A percentile compares a stretch with the other conserved stretches of the same genome.
Evolutionary conservation across 2,329 filamentous ascomycete species (phyloP).

Genomic region (Calonectria hongkongensis): DNA sequence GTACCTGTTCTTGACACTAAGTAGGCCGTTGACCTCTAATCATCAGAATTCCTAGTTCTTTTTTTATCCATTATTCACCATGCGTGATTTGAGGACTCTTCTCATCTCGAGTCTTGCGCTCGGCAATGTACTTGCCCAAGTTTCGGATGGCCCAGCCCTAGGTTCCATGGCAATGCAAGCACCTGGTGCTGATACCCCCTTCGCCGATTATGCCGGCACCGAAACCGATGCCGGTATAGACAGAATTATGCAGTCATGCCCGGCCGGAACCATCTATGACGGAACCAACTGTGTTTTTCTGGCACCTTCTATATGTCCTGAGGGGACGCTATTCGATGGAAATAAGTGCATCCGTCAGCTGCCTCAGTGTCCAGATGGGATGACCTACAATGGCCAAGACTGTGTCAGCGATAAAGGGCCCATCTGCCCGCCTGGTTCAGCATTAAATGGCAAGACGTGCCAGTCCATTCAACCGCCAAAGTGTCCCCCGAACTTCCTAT

Average conservation of each 20-base stretch:
- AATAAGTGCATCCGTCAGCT: neutral
- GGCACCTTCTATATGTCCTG: neutral
- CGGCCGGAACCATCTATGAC: constrained; percentile 2
- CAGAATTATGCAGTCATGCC: neutral
- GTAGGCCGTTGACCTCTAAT: fast-evolving
- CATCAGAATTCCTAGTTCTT: neutral
- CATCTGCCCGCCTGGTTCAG: neutral
- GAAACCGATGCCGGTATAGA: neutral
- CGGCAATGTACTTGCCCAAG: neutral
- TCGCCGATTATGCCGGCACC: neutral
- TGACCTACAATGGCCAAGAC: neutral
- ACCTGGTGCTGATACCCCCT: neutral
- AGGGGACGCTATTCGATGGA: neutral
- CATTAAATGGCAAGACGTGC: neutral
- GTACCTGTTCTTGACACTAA: neutral
- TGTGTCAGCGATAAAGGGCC: neutral
- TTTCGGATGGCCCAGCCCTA: no score
- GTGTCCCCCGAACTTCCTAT: neutral
- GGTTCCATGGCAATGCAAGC: neutral
- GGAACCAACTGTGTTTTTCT: neutral
- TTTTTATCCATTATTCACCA: neutral
- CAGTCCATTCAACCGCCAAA: neutral
- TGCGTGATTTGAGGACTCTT: neutral
- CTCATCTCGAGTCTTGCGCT: neutral
- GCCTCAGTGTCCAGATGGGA: neutral